phyloP scores from a whole-genome alignment of 495 filamentous ascomycete genomes.

The Bacidia gigantensis region DNA sequence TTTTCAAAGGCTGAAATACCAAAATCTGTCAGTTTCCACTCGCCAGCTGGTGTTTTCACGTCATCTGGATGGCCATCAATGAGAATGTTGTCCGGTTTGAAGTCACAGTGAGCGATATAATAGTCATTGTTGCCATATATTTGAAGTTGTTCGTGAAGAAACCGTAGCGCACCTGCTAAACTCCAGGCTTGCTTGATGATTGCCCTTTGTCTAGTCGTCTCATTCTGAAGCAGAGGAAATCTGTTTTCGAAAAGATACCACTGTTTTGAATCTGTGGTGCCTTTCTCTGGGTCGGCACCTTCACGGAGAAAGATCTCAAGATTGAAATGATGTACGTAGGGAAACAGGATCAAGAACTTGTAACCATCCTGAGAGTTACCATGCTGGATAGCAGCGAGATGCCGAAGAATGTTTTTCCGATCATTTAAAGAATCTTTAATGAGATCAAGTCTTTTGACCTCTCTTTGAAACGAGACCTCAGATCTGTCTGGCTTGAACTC shows the following conservation, averaged over 20 bases:
- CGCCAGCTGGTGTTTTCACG: constrained; percentile 7
- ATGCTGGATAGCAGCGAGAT: constrained; percentile 9
- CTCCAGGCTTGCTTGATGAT: constrained; percentile 13
- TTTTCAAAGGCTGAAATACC: constrained; percentile 19
- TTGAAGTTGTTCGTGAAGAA: constrained; percentile 18
- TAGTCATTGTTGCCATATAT: constrained; percentile 2
- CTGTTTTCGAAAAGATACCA: constrained; percentile 7
- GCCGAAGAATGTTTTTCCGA: not conserved
- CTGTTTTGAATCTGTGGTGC: not conserved
- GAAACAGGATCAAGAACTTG: constrained; percentile 10
- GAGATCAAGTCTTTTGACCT: not conserved
- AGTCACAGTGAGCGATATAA: constrained; percentile 26
- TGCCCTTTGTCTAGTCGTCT: not conserved
- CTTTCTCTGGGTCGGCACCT: not conserved
- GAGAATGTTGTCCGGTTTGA: constrained; percentile 33
- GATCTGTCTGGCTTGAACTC: not conserved
- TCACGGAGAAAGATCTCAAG: constrained; percentile 9
- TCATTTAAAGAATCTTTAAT: constrained; percentile 3
- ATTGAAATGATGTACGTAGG: constrained; percentile 1
- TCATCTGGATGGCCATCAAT: constrained; percentile 13
- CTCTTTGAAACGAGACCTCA: not conserved
- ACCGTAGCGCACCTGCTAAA: constrained; percentile 17
- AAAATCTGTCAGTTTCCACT: constrained; percentile 26
- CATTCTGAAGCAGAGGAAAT: not conserved
- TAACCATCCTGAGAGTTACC: constrained; percentile 4